Evolutionary conservation across 2,329 filamentous ascomycete species (phyloP), one percentile per base, ranked within the genome.

Genomic region (Sarocladiaceae sp.): DNA sequence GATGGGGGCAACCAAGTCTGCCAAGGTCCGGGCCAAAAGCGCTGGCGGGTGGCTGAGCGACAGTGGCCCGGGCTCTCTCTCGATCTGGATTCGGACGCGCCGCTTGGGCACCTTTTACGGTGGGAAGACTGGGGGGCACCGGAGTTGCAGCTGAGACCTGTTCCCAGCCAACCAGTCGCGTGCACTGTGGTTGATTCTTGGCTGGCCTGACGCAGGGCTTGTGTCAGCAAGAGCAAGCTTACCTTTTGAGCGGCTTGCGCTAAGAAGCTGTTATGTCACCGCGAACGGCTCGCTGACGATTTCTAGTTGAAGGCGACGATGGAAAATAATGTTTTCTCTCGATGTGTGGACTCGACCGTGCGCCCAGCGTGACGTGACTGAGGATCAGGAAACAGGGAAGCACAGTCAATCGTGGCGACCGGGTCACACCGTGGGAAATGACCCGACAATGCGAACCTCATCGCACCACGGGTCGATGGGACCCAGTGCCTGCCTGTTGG

Each of bases 141-240:
- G 29, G 29, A 12, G 28, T 10, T 33, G 10, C 26, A 31, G 25
- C 26, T 29, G 26, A 48, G 26, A 33, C 25, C 40, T 46, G 25
- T 6, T 4, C 23, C 23, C 25, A 46, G 25, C 40, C 22, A 46
- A 46, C 40, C 40, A 46, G 22, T 26, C 6, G 40, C 13, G 40
- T 28, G 40, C 23, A 25, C 40, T 29, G 23, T 46, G 40, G 22
- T 28, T 10, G 23, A 28, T 46, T 29, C 40, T 46, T 28, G 40
- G 40, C 29, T 25, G 40, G 40, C 40, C 44, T 48, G 44, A 48
- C 18, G 44, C 44, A 48, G 44, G 18, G 17, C 26, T 15, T 48
- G 44, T 48, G 44, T 48, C 44, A 48, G 44, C 26, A 33, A 31
- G n/a, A n/a, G n/a, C n/a, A n/a, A n/a, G n/a, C n/a, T n/a, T n/a